Evolutionary conservation across 2,329 filamentous ascomycete genomes (phyloP), one percentile per base, ranked within the genome.

Genomic region (Leptographium procerum): DNA sequence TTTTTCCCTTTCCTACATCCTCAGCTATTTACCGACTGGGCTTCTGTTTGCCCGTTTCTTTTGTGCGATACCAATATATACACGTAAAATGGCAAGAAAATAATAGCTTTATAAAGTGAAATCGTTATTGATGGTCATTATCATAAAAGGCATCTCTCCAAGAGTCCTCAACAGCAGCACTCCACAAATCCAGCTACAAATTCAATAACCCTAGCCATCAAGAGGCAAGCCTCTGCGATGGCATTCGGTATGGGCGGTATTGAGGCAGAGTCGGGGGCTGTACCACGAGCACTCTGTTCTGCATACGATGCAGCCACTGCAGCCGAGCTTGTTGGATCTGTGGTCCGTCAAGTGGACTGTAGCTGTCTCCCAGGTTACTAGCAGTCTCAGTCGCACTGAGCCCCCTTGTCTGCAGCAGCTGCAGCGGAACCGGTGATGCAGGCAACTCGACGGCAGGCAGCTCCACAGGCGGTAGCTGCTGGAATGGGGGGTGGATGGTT

Each of bases 361-460:
- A 24, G 36, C 16, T 7, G 40, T 22, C 40, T 8, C 10, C 19
- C n/a, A 5, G 13, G 13, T 24, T n/a, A 28, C 9, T 16, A 19
- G 13, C 13, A 9, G 19, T 22, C 5, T 16, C 9, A 11, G 16
- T 3, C 11, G 22, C 8, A 16, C n/a, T 31, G 10, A 11, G 14
- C 22, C 43, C 7, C 8, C 24, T 24, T 16, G 22, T 10, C 33
- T 48, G 51, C 16, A n/a, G 52, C 57, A 40, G 24, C 54, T 22
- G 43, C n/a, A 19, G n/a, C 26, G 52, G 33, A 11, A 62, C 45
- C 3, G 62, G 62, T 22, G 60, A 52, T 5, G 60, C 61, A 11
- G 61, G 61, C 52, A 63, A 53, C 56, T 63, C 61, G 13, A 59
- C 47, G 14, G 58, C 58, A 33, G 54, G 48, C 13, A 51, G n/a